These are phyloP conservation scores for Cladosporium halotolerans DNA, from an alignment of 2,329 filamentous ascomycete species.

Conservation along the genomic window DNA sequence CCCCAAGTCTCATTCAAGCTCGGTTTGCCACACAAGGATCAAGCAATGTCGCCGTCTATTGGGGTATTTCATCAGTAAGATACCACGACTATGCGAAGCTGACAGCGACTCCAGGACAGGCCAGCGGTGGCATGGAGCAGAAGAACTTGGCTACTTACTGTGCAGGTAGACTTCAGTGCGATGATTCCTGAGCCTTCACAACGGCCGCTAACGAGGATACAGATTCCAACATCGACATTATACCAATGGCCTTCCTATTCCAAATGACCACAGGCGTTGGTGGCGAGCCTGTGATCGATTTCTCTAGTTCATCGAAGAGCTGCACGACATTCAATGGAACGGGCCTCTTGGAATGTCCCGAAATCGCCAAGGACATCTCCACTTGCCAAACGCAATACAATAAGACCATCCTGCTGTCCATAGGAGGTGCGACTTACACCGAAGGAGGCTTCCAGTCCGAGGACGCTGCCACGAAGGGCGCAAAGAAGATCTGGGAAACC, in stretches of 20 bases:
- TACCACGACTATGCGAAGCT: conserved; percentile 13
- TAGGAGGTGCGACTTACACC: conserved; percentile 64
- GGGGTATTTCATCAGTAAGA: conserved; percentile 43
- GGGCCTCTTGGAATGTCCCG: conserved; percentile 53
- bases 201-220: conserved; percentile 29
- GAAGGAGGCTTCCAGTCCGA: conserved; percentile 60
- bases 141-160: conserved; percentile 7
- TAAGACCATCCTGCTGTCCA: conserved; percentile 67
- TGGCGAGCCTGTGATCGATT: conserved; percentile 51
- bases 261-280: conserved; percentile 47
- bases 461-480: conserved; percentile 48
- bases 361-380: conserved; percentile 52
- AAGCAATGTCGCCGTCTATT: conserved; percentile 59
- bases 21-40: conserved; percentile 5
- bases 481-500: conserved; percentile 61
- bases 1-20: not conserved
- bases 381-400: conserved; percentile 56
- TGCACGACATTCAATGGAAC: conserved; percentile 57
- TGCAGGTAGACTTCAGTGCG: not conserved
- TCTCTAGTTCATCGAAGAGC: conserved; percentile 57
- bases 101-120: not conserved
- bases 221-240: conserved; percentile 49
- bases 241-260: conserved; percentile 59
- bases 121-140: conserved; percentile 7
- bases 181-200: conserved; percentile 7